These are phyloP conservation scores for Mycena latifolia DNA, from an alignment of 768 basidiomycete genomes.

Conservation along the genomic window DNA sequence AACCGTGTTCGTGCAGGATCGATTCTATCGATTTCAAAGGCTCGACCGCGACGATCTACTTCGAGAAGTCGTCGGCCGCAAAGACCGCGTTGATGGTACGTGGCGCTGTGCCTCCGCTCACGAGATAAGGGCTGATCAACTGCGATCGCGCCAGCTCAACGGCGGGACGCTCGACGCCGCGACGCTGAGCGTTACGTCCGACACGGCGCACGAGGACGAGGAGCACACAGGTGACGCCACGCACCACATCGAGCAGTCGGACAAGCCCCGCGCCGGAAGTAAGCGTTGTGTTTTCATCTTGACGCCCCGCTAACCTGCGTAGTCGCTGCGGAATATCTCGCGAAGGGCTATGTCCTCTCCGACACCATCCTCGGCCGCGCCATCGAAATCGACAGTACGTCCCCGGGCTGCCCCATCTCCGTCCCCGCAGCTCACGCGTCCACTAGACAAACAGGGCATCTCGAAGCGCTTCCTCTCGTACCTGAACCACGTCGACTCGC, in stretches of 20 bases:
- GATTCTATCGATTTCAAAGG: constrained; percentile 68
- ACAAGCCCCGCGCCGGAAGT: constrained; percentile 94
- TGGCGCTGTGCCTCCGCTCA: background rate
- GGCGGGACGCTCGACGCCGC: constrained; percentile 83
- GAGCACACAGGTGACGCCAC: constrained; percentile 53
- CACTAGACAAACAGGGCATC: constrained; percentile 84
- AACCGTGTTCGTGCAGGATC: too few relatives aligned
- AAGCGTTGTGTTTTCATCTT: constrained; percentile 38
- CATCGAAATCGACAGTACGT: constrained; percentile 81
- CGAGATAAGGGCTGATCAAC: constrained; percentile 4
- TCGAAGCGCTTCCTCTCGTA: constrained; percentile 87
- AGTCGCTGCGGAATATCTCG: constrained; percentile 96
- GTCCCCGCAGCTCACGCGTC: background rate
- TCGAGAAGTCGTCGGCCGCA: constrained; percentile 87
- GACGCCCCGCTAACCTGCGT: constrained; percentile 19
- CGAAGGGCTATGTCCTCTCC: constrained; percentile 86
- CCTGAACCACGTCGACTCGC: constrained; percentile 77
- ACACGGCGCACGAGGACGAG: constrained; percentile 69
- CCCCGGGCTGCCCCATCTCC: background rate
- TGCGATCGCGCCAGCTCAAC: constrained; percentile 72
- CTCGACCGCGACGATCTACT: constrained; percentile 75
- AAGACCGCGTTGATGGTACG: constrained; percentile 87
- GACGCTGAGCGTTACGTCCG: constrained; percentile 78
- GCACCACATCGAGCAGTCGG: constrained; percentile 77
- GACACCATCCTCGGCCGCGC: constrained; percentile 84